These are phyloP conservation scores for Colletotrichum filicis DNA, from an alignment of 2,329 filamentous ascomycete species.

Conservation along the genomic window DNA sequence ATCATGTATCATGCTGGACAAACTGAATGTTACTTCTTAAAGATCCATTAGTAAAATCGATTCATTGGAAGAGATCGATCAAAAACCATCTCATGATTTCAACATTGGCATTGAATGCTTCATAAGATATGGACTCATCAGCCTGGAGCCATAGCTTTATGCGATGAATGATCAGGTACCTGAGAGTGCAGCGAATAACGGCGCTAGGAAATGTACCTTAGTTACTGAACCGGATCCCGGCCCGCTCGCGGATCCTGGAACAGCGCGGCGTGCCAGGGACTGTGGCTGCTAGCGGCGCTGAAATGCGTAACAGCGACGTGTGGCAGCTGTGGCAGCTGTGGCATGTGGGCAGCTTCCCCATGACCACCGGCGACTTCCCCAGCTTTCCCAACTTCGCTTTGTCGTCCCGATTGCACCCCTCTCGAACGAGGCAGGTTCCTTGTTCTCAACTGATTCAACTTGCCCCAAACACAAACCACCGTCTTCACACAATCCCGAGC, in stretches of 20 bases:
- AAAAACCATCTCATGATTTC: no score
- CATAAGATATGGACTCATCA: not conserved
- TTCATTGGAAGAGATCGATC: not conserved
- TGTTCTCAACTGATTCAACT: not conserved
- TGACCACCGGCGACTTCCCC: conserved; percentile 4
- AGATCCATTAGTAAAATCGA: no score
- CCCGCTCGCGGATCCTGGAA: conserved; percentile 23
- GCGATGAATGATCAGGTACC: not conserved
- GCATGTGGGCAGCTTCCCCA: conserved; percentile 15
- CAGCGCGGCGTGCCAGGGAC: not conserved
- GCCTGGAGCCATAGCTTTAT: not conserved
- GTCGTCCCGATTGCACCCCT: conserved; percentile 12
- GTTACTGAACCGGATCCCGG: conserved; percentile 7
- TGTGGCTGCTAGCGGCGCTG: not conserved
- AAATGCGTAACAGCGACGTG: conserved; percentile 16
- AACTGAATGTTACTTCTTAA: not conserved
- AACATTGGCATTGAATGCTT: not conserved
- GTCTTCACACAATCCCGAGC: not conserved
- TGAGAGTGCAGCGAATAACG: not conserved
- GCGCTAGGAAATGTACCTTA: not conserved
- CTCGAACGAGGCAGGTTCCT: not conserved
- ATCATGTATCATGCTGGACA: not conserved
- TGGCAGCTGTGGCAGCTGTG: conserved; percentile 4
- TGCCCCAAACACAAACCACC: not conserved
- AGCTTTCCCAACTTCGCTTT: conserved; percentile 18